Conservation (phyloP, 2,329 filamentous ascomycete genomes). For the Setomelanomma holmii region DNA sequence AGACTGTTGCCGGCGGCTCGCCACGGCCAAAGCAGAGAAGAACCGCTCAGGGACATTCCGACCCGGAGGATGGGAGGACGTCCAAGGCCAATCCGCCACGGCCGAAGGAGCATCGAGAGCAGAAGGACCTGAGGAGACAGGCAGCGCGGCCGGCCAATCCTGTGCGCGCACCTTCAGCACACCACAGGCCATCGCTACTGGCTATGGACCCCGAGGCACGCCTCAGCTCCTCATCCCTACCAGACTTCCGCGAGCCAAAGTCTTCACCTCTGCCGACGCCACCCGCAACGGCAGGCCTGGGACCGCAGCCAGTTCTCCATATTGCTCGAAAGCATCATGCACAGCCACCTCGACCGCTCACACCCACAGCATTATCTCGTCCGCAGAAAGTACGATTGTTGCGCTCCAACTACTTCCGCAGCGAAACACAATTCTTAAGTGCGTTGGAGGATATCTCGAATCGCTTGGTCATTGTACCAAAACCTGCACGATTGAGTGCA, state of each 20-base stretch:
- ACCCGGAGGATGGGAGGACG: slow-evolving; percentile 44
- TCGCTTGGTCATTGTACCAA: slow-evolving; percentile 81
- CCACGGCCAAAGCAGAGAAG: slow-evolving; percentile 55
- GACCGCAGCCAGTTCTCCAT: slow-evolving; percentile 44
- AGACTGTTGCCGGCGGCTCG: slow-evolving; percentile 66
- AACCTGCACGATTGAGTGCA: slow-evolving; percentile 80
- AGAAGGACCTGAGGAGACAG: slow-evolving; percentile 40
- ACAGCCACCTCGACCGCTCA: slow-evolving; percentile 62
- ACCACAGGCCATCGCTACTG: slow-evolving; percentile 58
- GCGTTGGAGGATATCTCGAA: slow-evolving; percentile 86
- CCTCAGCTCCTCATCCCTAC: slow-evolving; percentile 72
- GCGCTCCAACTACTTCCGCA: slow-evolving; percentile 82
- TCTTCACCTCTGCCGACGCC: slow-evolving; percentile 49
- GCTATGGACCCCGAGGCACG: slow-evolving; percentile 66
- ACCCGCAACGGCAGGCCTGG: slow-evolving; percentile 50
- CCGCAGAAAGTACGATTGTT: slow-evolving; percentile 75
- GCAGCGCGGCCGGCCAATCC: slow-evolving; percentile 29
- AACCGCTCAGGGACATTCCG: slow-evolving; percentile 39
- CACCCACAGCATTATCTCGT: slow-evolving; percentile 67
- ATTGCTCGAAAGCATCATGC: slow-evolving; percentile 61
- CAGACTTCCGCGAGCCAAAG: slow-evolving; percentile 64
- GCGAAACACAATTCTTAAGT: slow-evolving; percentile 79
- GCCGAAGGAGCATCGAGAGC: slow-evolving; percentile 29
- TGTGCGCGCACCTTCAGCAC: slow-evolving; percentile 33
- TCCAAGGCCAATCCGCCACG: slow-evolving; percentile 49